These are phyloP conservation scores for Chalciporus piperatus DNA, from an alignment of 768 basidiomycete genomes.

Conservation along the genomic window DNA sequence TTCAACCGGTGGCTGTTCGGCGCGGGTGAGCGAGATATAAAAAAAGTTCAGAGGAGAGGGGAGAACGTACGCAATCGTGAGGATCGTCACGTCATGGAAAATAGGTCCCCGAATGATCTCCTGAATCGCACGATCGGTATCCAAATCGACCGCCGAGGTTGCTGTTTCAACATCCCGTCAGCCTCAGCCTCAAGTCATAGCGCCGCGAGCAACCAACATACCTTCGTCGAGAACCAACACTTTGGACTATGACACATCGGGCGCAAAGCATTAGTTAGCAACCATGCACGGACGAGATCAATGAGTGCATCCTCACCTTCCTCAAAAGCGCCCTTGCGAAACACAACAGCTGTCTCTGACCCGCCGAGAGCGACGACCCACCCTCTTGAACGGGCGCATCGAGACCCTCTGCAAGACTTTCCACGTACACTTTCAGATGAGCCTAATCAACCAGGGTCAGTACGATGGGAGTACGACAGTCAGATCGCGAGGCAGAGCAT, in stretches of 20 bases:
- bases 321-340: conserved; percentile 83
- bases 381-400: conserved; percentile 77
- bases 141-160: conserved; percentile 86
- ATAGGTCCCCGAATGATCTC: conserved; percentile 79
- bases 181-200: neutral
- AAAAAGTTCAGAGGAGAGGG: too few species aligned
- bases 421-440: conserved; percentile 66
- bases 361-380: conserved; percentile 77
- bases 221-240: conserved; percentile 94
- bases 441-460: conserved; percentile 38
- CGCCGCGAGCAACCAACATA: conserved; percentile 19
- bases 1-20: conserved; percentile 67
- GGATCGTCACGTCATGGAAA: conserved; percentile 75
- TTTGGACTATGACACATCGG: conserved; percentile 64
- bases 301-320: too few species aligned
- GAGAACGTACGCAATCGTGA: conserved; percentile 87
- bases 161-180: conserved; percentile 42
- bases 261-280: conserved; percentile 4
- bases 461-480: neutral
- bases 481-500: too few species aligned
- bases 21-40: neutral
- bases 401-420: conserved; percentile 60
- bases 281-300: too few species aligned
- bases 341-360: conserved; percentile 86
- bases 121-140: conserved; percentile 88